Percentiles rank a stretch among this genome's conserved stretches.
phyloP scores from a whole-genome alignment of 768 basidiomycete genomes.

The Panaeolus papilionaceus region DNA sequence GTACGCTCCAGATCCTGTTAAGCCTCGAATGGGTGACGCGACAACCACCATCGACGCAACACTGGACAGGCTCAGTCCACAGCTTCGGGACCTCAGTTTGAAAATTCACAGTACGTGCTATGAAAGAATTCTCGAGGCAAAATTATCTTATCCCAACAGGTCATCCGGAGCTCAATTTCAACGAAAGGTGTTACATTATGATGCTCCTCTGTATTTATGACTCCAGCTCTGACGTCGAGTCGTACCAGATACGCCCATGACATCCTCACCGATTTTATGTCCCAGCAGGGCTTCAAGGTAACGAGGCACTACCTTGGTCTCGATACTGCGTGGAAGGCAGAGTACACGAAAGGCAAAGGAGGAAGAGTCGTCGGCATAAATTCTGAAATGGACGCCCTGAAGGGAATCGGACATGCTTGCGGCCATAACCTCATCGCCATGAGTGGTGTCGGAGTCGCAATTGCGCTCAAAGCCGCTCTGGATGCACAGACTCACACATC shows the following conservation, averaged over 20 bases:
- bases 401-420: conserved; percentile 69
- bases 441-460: conserved; percentile 74
- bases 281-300: conserved; percentile 69
- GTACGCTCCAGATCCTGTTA: conserved; percentile 38
- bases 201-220: background rate
- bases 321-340: conserved; percentile 80
- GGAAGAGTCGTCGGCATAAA: conserved; percentile 79
- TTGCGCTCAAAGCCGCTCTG: conserved; percentile 75
- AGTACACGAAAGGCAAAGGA: conserved; percentile 61
- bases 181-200: conserved; percentile 56
- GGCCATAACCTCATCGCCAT: conserved; percentile 88
- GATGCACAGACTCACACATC: conserved; percentile 59
- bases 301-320: conserved; percentile 74
- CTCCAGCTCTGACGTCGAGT: background rate
- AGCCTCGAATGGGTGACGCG: conserved; percentile 41
- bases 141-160: conserved; percentile 40
- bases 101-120: conserved; percentile 68
- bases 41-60: conserved; percentile 57
- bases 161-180: conserved; percentile 70
- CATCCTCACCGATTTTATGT: conserved; percentile 70
- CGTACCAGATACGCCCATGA: conserved; percentile 72
- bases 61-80: conserved; percentile 55
- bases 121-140: conserved; percentile 6
- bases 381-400: conserved; percentile 78
- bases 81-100: conserved; percentile 70